Base-by-base conservation (phyloP, 345 rosid genomes). In the Pseudoturritis turrita region DNA sequence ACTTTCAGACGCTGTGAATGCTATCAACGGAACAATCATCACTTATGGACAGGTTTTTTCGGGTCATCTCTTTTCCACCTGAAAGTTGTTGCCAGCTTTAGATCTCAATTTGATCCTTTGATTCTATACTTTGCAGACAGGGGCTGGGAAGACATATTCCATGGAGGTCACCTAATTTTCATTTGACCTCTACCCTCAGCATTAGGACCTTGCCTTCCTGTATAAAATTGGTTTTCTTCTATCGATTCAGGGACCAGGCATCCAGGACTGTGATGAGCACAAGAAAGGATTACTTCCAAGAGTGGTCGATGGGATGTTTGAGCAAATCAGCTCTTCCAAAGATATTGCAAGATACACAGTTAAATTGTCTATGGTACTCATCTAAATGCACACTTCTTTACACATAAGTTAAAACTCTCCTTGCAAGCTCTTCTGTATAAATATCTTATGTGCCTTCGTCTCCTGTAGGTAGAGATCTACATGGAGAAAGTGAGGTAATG, bases 401-500 rank as follows among this genome's bases (percentile, higher is more conserved):
- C 51, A 12, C 37, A n/a, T n/a, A 17, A 17, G 11, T 7, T 35
- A 35, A n/a, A 0, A 26, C 26, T 21, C 57, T 26, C n/a, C 3
- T 25, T 37, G 15, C 25, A 35, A 37, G 3, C 31, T 10, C 55
- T 74, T 55, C 13, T 58, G 10, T 50, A 21, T 39, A 21, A 18
- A 35, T 45, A 25, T 65, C 47, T 68, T 10, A 60, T 8, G 29
- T 41, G 37, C 17, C 62, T 66, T 67, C 51, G 40, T 29, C 61
- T 63, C 57, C 21, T 79, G 22, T 51, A 90, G 97, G 97, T 93
- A 7, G 98, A 90, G 80, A 90, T 93, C 76, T 93, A 93, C 80
- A 86, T 93, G 98, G 98, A 90, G 85, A 90, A 85, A 86, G 89
- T 93, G 73, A 88, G 97, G 97, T 86, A 75, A 44, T 12, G 65